phyloP scores from a whole-genome alignment of 23 red algal species.

The Agarophyton chilense region DNA sequence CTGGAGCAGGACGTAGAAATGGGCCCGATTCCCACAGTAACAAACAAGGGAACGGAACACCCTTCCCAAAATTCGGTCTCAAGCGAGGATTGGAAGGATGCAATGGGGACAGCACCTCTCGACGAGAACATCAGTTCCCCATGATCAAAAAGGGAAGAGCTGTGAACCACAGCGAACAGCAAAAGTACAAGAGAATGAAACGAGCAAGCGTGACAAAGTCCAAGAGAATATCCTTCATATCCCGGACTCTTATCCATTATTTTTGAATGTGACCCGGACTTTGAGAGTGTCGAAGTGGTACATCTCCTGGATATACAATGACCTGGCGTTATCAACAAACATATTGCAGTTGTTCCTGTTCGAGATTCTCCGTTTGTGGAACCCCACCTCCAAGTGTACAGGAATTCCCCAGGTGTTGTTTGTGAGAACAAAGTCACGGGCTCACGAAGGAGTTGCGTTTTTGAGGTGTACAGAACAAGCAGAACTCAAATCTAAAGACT shows the following conservation, averaged over 20 bases:
- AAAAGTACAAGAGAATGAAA: too few species aligned
- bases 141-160: background rate
- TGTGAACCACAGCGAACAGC: background rate
- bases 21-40: background rate
- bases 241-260: too few species aligned
- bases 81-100: slow-evolving; percentile 51
- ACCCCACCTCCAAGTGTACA: background rate
- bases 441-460: background rate
- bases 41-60: background rate
- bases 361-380: background rate
- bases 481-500: background rate
- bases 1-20: slow-evolving; percentile 18
- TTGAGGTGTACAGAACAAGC: background rate
- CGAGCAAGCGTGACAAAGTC: too few species aligned
- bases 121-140: background rate
- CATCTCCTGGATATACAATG: background rate
- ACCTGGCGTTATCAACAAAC: background rate
- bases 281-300: background rate
- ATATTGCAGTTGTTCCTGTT: background rate
- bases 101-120: slow-evolving; percentile 1
- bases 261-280: too few species aligned
- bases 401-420: background rate
- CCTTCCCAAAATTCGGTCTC: slow-evolving; percentile 22
- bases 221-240: too few species aligned
- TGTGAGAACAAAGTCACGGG: background rate